Evolutionary conservation across 176 grass and related monocot species (phyloP), one percentile per base, ranked within the genome.

Genomic region (Aegilops longissima): DNA sequence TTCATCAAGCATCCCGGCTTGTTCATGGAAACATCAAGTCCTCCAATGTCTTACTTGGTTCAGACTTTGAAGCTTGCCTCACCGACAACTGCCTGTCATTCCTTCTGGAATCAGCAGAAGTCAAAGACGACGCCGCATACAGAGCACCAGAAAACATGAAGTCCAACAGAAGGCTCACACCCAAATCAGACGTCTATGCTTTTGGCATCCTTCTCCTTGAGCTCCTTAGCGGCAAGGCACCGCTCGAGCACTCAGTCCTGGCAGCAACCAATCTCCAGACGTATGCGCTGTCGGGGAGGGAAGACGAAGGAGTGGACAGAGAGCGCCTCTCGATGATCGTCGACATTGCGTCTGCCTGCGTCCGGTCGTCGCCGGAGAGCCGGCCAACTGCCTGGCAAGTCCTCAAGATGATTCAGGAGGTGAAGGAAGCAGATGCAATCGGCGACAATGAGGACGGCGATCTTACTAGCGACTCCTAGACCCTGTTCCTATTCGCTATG

Each of bases 331-430:
- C 77, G 44, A 94, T 96, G 97, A 97, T 99, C 21, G 74, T 93
- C 1, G 90, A 97, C 79, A 93, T 99, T 34, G 89, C 94, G 2
- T 84, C 92, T 51, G 85, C 87, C 30, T 99, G 97, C 0, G 81
- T 96, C 74, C 80, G 80, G 5, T 91, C 87, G 3, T 96, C 93
- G 2, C 94, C 90, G 3, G 97, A 99, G 24, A 89, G 92, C 45
- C 88, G 97, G 2, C 97, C 97, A 8, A 93, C 97, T 1, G 92
- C 97, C 10, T 99, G 97, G 97, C 97, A 97, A 62, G 94, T 99
- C 58, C 92, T 99, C 12, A 99, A 99, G 83, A 94, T 99, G 94
- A 96, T 99, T 84, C 97, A 99, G 82, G 97, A 99, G 80, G 97
- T 99, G 80, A 99, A 99, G 88, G 97, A 93, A 82, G 83, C 87